These are phyloP conservation scores for Vigna radiata DNA, from an alignment of 306 rosid genomes.

Conservation along the genomic window DNA sequence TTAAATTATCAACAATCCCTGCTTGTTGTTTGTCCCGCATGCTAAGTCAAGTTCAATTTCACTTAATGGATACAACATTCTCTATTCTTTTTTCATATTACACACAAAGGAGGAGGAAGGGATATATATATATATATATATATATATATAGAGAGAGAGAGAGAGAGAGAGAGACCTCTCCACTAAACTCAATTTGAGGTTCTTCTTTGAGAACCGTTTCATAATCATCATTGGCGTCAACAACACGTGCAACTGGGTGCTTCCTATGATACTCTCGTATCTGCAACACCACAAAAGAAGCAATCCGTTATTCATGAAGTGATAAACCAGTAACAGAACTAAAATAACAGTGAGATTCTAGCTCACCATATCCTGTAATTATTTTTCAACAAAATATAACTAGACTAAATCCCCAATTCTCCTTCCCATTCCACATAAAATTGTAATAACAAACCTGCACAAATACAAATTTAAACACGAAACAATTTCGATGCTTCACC, in stretches of 20 bases:
- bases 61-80: not conserved
- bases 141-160: too few species aligned
- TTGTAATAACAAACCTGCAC: not conserved
- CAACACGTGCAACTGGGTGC: constrained; percentile 90
- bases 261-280: constrained; percentile 96
- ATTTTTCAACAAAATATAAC: not conserved
- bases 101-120: not conserved
- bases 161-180: constrained; percentile 64
- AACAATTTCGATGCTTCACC: not conserved
- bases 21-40: not conserved
- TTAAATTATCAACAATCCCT: constrained; percentile 3
- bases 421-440: not conserved
- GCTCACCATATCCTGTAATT: not conserved
- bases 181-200: constrained; percentile 90
- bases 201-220: constrained; percentile 87
- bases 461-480: not conserved
- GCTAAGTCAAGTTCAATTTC: constrained; percentile 20
- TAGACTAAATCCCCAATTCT: not conserved
- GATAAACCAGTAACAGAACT: not conserved
- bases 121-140: too few species aligned
- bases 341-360: not conserved
- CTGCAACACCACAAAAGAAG: constrained; percentile 56
- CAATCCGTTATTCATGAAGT: not conserved
- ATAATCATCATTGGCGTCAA: constrained; percentile 76
- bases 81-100: constrained; percentile 4